A percentile compares a stretch with the other conserved stretches of the same genome.
Evolutionary conservation across 148 eudicot genomes (phyloP).

Genomic region (Polygonum aviculare): DNA sequence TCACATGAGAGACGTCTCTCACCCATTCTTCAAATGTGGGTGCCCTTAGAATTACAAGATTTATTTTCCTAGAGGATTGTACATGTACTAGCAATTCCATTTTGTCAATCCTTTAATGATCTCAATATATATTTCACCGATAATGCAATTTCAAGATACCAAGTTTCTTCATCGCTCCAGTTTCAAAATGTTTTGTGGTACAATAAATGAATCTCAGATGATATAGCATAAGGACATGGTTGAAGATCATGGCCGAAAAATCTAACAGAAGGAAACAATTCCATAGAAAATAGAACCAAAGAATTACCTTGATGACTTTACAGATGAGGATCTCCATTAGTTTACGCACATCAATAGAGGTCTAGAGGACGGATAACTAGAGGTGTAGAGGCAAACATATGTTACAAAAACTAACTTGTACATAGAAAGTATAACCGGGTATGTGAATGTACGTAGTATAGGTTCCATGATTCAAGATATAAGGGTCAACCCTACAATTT

Average conservation of each 20-base stretch:
- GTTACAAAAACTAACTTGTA: too few relatives aligned
- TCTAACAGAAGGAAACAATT: neutral
- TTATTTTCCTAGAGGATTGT: neutral
- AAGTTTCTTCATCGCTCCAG: neutral
- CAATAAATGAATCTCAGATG: neutral
- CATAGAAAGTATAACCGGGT: too few relatives aligned
- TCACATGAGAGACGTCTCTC: too few relatives aligned
- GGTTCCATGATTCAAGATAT: too few relatives aligned
- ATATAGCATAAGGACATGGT: neutral
- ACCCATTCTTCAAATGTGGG: too few relatives aligned
- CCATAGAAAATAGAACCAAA: neutral
- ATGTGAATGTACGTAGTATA: too few relatives aligned
- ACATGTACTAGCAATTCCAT: neutral
- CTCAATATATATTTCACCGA: neutral
- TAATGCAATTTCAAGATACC: neutral
- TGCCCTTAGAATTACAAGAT: too few relatives aligned
- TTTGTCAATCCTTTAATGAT: neutral
- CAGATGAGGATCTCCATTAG: slow-evolving; percentile 80
- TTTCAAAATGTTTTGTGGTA: neutral
- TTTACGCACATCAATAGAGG: slow-evolving; percentile 52
- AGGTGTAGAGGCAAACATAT: too few relatives aligned
- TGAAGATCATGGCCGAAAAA: neutral
- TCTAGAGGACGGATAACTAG: too few relatives aligned
- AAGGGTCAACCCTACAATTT: too few relatives aligned
- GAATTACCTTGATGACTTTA: slow-evolving; percentile 81